Percentiles rank a stretch among this genome's conserved stretches.
phyloP scores from a whole-genome alignment of 176 grass and related monocot species.

The Oryza nivara region DNA sequence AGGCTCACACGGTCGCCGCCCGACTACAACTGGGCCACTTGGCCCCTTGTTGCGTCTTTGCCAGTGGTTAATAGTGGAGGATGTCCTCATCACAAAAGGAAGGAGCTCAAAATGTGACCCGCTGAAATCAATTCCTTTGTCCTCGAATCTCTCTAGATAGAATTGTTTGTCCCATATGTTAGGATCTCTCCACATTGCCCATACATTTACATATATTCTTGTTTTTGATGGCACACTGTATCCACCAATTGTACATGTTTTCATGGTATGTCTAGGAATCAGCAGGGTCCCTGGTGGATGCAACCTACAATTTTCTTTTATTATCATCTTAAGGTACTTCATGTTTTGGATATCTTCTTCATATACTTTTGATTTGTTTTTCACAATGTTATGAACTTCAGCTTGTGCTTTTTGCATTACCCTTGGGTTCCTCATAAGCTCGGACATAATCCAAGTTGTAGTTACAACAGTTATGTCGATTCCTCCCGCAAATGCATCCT shows the following conservation, averaged over 20 bases:
- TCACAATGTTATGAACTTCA: slow-evolving; percentile 5
- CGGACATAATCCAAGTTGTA: slow-evolving; percentile 46
- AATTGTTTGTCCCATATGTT: slow-evolving; percentile 49
- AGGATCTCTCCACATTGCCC: slow-evolving; percentile 49
- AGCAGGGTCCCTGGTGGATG: slow-evolving; percentile 42
- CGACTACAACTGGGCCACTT: too few species aligned
- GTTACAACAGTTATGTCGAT: slow-evolving; percentile 46
- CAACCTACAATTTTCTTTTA: slow-evolving; percentile 53
- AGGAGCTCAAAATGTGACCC: slow-evolving; percentile 52
- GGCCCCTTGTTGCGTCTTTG: too few species aligned
- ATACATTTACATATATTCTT: slow-evolving; percentile 38
- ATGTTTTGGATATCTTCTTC: slow-evolving; percentile 34
- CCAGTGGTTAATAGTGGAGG: too few species aligned
- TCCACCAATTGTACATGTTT: slow-evolving; percentile 31
- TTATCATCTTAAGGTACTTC: slow-evolving; percentile 55
- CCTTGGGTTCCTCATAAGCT: slow-evolving; percentile 50
- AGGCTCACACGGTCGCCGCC: too few species aligned
- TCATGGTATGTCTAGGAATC: slow-evolving; percentile 38
- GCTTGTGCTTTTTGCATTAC: slow-evolving; percentile 37
- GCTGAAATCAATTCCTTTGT: slow-evolving; percentile 40
- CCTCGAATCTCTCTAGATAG: slow-evolving; percentile 47
- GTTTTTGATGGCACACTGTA: slow-evolving; percentile 1
- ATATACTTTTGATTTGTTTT: slow-evolving; percentile 25
- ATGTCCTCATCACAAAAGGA: slow-evolving; percentile 13
- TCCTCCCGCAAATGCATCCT: slow-evolving; percentile 49